Percentiles rank a stretch among this genome's conserved stretches.
These are phyloP conservation scores for slime mould (Dictyostelium discoideum) DNA, from an alignment of 78 protist genomes.

Conservation along the genomic window DNA sequence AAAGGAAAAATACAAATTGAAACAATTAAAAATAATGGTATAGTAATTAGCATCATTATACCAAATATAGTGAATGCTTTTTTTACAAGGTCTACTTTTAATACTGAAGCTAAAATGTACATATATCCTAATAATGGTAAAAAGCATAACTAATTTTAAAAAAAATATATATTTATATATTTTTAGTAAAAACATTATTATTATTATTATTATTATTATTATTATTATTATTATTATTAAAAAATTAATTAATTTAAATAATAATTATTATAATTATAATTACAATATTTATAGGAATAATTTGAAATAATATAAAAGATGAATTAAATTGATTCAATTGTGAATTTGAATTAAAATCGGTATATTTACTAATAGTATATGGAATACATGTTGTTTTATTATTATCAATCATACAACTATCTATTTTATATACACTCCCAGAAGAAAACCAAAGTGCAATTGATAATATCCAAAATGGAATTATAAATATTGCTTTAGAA, in stretches of 20 bases:
- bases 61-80: neutral
- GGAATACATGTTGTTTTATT: neutral
- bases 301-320: neutral
- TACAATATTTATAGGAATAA: neutral
- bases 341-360: neutral
- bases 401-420: neutral
- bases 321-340: neutral
- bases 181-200: neutral
- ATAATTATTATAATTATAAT: neutral
- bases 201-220: too few species aligned
- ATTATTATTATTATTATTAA: too few species aligned
- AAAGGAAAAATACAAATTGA: neutral
- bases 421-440: neutral
- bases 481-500: neutral
- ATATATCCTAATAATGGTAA: neutral
- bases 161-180: neutral
- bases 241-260: neutral
- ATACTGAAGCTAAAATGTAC: neutral
- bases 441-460: neutral
- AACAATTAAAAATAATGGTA: neutral
- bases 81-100: neutral
- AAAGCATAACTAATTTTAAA: neutral
- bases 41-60: neutral
- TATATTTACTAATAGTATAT: neutral
- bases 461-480: neutral